Evolutionary conservation across 768 basidiomycete genomes (phyloP).

Genomic region (Macrolepiota fuliginosa): DNA sequence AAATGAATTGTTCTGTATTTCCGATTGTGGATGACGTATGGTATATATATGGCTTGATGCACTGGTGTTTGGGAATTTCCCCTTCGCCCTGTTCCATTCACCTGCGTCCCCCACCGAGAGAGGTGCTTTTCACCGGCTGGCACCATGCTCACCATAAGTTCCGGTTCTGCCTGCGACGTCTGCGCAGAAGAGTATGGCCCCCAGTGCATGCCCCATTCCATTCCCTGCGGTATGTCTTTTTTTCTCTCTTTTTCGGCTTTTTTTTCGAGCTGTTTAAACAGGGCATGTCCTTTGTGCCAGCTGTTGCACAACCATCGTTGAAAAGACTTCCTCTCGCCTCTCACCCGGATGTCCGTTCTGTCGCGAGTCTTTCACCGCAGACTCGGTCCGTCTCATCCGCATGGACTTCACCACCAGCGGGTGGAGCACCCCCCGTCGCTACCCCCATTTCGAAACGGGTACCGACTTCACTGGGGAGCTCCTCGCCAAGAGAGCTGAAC

Average conservation of each 20-base stretch:
- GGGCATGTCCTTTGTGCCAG: conserved; percentile 78
- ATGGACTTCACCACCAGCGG: conserved; percentile 72
- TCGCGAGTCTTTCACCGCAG: conserved; percentile 68
- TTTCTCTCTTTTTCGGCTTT: conserved; percentile 23
- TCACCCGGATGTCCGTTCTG: conserved; percentile 84
- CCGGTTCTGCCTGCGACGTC: conserved; percentile 85
- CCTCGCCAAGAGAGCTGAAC: conserved; percentile 45
- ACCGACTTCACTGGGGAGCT: conserved; percentile 35
- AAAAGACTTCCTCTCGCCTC: conserved; percentile 72
- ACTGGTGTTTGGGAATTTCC: conserved; percentile 40
- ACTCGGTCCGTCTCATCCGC: conserved; percentile 72
- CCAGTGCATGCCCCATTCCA: conserved; percentile 72
- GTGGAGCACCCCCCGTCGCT: conserved; percentile 64
- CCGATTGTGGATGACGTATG: conserved; percentile 33
- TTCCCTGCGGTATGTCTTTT: conserved; percentile 68
- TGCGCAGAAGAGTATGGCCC: conserved; percentile 84
- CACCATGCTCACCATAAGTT: conserved; percentile 77
- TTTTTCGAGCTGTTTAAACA: conserved; percentile 26
- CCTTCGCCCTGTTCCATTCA: conserved; percentile 41
- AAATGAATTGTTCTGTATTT: conserved; percentile 11
- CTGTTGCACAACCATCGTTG: conserved; percentile 78
- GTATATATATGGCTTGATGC: conserved; percentile 46
- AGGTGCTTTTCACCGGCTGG: conserved; percentile 42
- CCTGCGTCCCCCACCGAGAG: conserved; percentile 33
- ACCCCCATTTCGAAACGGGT: conserved; percentile 51